A percentile compares a stretch with the other conserved stretches of the same genome.
Conservation (phyloP, 1,284 basidiomycete genomes). For the Cryptococcus amylolentus region DNA sequence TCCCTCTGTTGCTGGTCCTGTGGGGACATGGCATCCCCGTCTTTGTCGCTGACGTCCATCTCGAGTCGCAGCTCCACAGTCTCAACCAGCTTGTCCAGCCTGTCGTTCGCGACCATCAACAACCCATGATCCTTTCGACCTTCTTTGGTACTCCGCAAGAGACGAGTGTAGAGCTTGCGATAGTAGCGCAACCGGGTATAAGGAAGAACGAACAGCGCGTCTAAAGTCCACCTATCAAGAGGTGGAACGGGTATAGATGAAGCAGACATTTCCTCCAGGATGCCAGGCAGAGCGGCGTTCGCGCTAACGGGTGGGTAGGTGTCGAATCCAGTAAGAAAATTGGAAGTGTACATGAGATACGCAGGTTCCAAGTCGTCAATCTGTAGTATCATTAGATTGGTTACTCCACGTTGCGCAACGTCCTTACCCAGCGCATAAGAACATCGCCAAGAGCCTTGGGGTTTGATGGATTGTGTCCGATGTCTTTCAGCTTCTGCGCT, state of each 20-base stretch:
- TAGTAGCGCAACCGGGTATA: constrained; percentile 84
- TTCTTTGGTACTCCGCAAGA: constrained; percentile 82
- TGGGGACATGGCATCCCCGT: constrained; percentile 3
- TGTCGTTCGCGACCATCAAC: constrained; percentile 73
- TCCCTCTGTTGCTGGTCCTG: constrained; percentile 35
- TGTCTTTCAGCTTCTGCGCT: constrained; percentile 86
- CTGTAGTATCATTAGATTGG: constrained; percentile 51
- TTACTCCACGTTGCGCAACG: neutral
- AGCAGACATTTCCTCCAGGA: constrained; percentile 68
- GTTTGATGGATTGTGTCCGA: constrained; percentile 87
- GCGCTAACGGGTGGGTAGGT: constrained; percentile 70
- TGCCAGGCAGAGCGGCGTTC: constrained; percentile 66
- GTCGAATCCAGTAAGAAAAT: constrained; percentile 76
- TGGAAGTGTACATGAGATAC: constrained; percentile 75
- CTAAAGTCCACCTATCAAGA: constrained; percentile 68
- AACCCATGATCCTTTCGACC: constrained; percentile 84
- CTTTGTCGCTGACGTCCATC: constrained; percentile 43
- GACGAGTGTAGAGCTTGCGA: constrained; percentile 79
- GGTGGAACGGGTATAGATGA: constrained; percentile 58
- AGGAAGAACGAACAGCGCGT: constrained; percentile 81
- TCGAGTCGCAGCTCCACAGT: constrained; percentile 62
- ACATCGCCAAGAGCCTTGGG: constrained; percentile 93
- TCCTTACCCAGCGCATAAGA: constrained; percentile 87
- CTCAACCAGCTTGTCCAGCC: constrained; percentile 69
- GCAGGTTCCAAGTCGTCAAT: constrained; percentile 84